Evolutionary conservation across 208 protist species (phyloP).

Genomic region (Leishmania major): DNA sequence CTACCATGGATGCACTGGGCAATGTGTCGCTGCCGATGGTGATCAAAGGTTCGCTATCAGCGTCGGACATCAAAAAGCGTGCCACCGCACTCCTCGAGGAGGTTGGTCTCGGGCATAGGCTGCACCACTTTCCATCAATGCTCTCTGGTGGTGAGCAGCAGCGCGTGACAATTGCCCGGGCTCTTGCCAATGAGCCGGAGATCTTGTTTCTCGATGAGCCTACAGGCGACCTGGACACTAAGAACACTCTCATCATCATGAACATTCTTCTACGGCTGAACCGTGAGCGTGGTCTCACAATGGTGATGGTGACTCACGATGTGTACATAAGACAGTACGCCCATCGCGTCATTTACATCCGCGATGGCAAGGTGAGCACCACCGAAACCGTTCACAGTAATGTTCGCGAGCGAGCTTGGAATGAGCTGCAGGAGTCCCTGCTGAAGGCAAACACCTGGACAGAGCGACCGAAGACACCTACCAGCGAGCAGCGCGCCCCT

Average conservation of each 20-base stretch:
- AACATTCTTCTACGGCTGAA: conserved; percentile 94
- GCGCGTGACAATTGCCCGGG: conserved; percentile 95
- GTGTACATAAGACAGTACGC: conserved; percentile 95
- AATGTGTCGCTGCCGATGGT: conserved; percentile 97
- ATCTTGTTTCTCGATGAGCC: conserved; percentile 96
- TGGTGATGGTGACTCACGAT: conserved; percentile 98
- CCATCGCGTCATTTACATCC: conserved; percentile 93
- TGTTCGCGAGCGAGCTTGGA: conserved; percentile 50
- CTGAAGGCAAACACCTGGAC: conserved; percentile 9
- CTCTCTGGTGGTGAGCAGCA: conserved; percentile 97
- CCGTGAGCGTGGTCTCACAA: conserved; percentile 83
- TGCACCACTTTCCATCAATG: conserved; percentile 92
- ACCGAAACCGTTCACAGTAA: conserved; percentile 50
- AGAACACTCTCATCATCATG: conserved; percentile 95
- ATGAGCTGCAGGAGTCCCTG: conserved; percentile 36
- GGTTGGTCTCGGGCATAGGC: conserved; percentile 89
- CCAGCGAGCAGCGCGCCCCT: conserved; percentile 39
- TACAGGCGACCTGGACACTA: conserved; percentile 96
- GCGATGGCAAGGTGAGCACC: conserved; percentile 93
- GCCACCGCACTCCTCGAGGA: conserved; percentile 76
- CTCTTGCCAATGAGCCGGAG: conserved; percentile 94
- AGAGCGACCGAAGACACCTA: conserved; percentile 16
- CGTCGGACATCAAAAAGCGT: conserved; percentile 61
- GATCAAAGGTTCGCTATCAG: conserved; percentile 76
- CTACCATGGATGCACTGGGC: conserved; percentile 93